Conservation (phyloP, 306 rosid genomes). For the Prunus padus region DNA sequence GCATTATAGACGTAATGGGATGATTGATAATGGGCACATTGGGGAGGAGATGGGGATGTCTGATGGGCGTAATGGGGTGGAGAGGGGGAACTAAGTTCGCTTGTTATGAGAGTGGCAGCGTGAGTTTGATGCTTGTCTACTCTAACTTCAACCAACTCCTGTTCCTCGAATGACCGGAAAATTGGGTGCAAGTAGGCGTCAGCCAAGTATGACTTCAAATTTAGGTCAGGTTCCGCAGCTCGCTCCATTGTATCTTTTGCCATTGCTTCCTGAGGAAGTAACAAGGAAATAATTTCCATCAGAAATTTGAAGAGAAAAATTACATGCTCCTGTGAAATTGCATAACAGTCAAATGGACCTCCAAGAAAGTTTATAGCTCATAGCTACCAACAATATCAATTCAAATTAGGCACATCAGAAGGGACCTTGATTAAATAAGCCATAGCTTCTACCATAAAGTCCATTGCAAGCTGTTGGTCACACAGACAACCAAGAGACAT, state of each 20-base stretch:
- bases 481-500: too few relatives aligned
- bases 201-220: constrained; percentile 68
- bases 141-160: constrained; percentile 56
- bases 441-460: too few relatives aligned
- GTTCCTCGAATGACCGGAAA: constrained; percentile 72
- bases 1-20: constrained; percentile 39
- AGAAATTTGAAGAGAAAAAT: not conserved
- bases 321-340: not conserved
- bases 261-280: constrained; percentile 76
- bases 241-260: constrained; percentile 66
- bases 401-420: not conserved
- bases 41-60: constrained; percentile 37
- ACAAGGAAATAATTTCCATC: constrained; percentile 17
- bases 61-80: constrained; percentile 42
- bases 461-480: too few relatives aligned
- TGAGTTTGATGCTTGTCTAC: constrained; percentile 69
- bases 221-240: constrained; percentile 63
- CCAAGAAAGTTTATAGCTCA: not conserved
- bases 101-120: constrained; percentile 32
- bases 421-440: not conserved
- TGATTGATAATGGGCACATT: constrained; percentile 41
- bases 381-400: not conserved
- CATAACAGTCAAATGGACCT: not conserved
- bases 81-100: constrained; percentile 57
- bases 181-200: constrained; percentile 97